phyloP scores from a whole-genome alignment of 306 rosid genomes.

The Sicyos baderoa region DNA sequence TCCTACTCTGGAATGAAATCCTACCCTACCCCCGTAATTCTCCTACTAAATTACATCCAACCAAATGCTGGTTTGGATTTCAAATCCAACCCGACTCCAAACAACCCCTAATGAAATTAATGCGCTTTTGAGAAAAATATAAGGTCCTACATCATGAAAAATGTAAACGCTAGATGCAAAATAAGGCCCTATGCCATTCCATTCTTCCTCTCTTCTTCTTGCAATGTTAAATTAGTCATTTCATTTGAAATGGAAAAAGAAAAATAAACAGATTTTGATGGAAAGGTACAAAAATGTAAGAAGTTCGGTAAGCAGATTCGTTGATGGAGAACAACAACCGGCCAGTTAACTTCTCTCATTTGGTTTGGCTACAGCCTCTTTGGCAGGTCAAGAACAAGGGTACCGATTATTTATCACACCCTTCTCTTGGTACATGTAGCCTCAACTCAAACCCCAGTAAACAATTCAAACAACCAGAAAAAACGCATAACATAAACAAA shows the following conservation, averaged over 20 bases:
- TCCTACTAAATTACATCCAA: no score
- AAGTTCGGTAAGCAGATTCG: constrained; percentile 90
- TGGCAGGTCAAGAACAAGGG: constrained; percentile 79
- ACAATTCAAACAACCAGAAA: not conserved
- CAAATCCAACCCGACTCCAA: no score
- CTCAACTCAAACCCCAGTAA: not conserved
- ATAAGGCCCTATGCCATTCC: constrained; percentile 33
- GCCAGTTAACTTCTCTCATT: constrained; percentile 61
- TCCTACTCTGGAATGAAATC: no score
- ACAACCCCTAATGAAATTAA: no score
- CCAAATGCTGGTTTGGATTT: no score
- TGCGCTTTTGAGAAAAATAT: no score
- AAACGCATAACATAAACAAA: not conserved
- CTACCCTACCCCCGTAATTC: no score
- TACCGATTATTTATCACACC: constrained; percentile 27
- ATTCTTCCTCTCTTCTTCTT: constrained; percentile 37
- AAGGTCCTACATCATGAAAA: no score
- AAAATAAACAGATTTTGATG: not conserved
- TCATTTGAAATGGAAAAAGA: no score
- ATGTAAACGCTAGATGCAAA: no score
- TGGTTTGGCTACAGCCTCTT: constrained; percentile 70
- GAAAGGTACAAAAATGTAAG: constrained; percentile 32
- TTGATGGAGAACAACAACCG: constrained; percentile 66
- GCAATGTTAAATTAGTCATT: not conserved
- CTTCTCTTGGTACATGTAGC: constrained; percentile 86